Percentiles rank a stretch among this genome's conserved stretches.
Conservation (phyloP, 2,329 filamentous ascomycete species). For the Cadophora sp. region DNA sequence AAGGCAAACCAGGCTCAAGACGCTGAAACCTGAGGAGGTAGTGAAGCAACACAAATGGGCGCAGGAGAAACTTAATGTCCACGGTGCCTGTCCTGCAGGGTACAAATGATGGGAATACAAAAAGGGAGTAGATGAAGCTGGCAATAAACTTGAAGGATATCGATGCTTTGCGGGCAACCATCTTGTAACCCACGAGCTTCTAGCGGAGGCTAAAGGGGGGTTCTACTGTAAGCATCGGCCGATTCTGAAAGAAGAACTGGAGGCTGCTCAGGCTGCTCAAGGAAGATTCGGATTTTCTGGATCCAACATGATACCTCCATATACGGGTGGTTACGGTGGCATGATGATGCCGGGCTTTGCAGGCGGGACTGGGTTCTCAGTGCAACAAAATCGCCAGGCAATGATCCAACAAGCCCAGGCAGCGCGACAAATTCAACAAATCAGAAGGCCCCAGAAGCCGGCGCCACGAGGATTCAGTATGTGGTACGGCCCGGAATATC, state of each 20-base stretch:
- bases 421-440: too few species aligned
- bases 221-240: background rate
- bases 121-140: background rate
- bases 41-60: conserved; percentile 10
- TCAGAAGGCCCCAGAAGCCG: too few species aligned
- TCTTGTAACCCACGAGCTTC: background rate
- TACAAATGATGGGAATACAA: conserved; percentile 8
- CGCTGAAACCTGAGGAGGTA: background rate
- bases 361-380: too few species aligned
- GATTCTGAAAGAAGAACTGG: background rate
- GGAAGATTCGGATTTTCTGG: background rate
- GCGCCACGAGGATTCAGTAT: too few species aligned
- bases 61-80: background rate
- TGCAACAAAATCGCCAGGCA: too few species aligned
- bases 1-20: conserved; percentile 1
- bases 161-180: conserved; percentile 6
- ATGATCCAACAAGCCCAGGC: too few species aligned
- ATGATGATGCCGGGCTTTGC: too few species aligned
- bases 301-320: too few species aligned
- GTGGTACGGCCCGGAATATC: too few species aligned
- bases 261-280: background rate
- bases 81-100: conserved; percentile 10
- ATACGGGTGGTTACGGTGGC: too few species aligned
- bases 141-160: background rate
- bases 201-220: conserved; percentile 1